Percentiles rank a stretch among this genome's conserved stretches.
Evolutionary conservation across 1,139 yeast genomes (phyloP).

Genomic region (Protomyces arabidopsidicola): DNA sequence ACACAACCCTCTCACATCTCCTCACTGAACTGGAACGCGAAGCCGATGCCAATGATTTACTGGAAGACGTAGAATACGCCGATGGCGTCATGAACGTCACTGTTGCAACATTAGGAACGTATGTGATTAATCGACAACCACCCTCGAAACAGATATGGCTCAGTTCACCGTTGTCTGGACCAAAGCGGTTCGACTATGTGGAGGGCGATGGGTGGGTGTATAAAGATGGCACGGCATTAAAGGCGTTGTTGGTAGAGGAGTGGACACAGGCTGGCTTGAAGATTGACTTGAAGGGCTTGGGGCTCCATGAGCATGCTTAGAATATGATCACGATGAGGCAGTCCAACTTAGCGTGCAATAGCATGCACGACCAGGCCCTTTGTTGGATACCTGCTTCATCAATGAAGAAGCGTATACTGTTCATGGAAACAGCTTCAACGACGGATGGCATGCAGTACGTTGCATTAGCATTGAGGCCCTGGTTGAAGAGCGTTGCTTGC

Average conservation of each 20-base stretch:
- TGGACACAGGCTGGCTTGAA: slow-evolving; percentile 15
- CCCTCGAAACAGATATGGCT: slow-evolving; percentile 93
- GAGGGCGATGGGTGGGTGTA: slow-evolving; percentile 43
- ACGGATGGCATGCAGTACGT: no score
- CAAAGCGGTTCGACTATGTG: slow-evolving; percentile 51
- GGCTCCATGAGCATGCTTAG: not conserved
- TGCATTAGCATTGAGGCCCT: no score
- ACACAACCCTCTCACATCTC: slow-evolving; percentile 11
- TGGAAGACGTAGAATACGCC: slow-evolving; percentile 22
- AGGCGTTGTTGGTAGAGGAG: slow-evolving; percentile 41
- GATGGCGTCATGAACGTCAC: slow-evolving; percentile 77
- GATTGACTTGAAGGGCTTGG: slow-evolving; percentile 12
- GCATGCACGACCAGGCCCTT: no score
- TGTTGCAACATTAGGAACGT: slow-evolving; percentile 66
- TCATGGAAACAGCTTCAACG: no score
- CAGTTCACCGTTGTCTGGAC: slow-evolving; percentile 89
- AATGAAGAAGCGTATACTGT: no score
- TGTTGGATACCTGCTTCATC: no score
- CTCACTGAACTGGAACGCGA: slow-evolving; percentile 10
- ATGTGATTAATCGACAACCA: slow-evolving; percentile 88
- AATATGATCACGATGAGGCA: no score
- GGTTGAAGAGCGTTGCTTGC: no score
- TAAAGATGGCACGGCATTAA: slow-evolving; percentile 42
- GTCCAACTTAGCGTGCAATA: no score
- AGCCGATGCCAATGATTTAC: slow-evolving; percentile 6